Conservation (phyloP, 1,139 yeast genomes). For the Hemisphaericaspora xylanilytica region DNA sequence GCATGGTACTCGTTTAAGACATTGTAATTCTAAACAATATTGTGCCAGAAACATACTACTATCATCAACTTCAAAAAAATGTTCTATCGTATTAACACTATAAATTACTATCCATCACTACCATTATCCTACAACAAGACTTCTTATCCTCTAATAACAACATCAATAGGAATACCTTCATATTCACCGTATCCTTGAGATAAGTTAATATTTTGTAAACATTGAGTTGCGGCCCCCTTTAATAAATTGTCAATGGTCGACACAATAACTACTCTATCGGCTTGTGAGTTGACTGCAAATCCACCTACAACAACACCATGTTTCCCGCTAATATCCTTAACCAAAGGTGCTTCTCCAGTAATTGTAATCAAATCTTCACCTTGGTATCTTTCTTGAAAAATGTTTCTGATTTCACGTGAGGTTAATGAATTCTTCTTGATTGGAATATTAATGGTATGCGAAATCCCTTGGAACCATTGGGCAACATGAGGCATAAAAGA, state of each 20-base stretch:
- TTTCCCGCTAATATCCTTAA: constrained; percentile 85
- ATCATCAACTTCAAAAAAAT: too few species aligned
- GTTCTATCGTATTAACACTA: too few species aligned
- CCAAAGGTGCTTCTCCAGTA: constrained; percentile 88
- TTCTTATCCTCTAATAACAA: constrained; percentile 45
- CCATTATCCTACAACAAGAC: not conserved
- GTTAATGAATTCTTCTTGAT: constrained; percentile 67
- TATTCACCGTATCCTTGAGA: constrained; percentile 89
- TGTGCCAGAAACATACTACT: too few species aligned
- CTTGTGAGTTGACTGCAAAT: constrained; percentile 85
- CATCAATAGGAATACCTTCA: constrained; percentile 81
- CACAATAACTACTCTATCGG: constrained; percentile 85
- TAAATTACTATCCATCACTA: not conserved
- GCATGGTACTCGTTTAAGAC: too few species aligned
- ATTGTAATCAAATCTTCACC: constrained; percentile 85
- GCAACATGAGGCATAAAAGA: constrained; percentile 98
- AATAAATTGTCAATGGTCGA: constrained; percentile 94
- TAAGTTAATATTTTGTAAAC: constrained; percentile 91
- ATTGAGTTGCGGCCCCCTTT: constrained; percentile 98
- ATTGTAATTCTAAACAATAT: too few species aligned
- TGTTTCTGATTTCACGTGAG: constrained; percentile 76
- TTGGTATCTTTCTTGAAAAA: constrained; percentile 85
- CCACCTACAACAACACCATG: constrained; percentile 96
- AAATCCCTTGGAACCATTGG: constrained; percentile 98
- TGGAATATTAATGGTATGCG: constrained; percentile 90